Evolutionary conservation across 768 basidiomycete species (phyloP).

Genomic region (Lactarius hengduanensis): DNA sequence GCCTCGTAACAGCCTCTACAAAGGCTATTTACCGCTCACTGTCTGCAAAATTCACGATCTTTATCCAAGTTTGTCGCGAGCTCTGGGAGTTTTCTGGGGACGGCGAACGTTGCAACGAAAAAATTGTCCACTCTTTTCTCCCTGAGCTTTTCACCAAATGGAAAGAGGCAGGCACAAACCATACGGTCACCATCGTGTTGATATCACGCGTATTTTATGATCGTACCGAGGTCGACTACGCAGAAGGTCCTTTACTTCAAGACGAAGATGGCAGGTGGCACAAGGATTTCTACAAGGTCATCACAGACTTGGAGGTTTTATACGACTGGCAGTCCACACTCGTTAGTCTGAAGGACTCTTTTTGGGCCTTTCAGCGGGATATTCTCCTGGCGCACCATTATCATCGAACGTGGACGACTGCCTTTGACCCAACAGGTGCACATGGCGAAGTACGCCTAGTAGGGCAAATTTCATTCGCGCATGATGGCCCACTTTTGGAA

Average conservation of each 20-base stretch:
- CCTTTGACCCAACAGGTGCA: conserved; percentile 37
- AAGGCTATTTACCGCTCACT: conserved; percentile 88
- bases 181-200: conserved; percentile 91
- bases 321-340: conserved; percentile 87
- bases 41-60: conserved; percentile 89
- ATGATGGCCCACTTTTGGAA: conserved; percentile 94
- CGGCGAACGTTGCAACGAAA: conserved; percentile 94
- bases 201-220: conserved; percentile 93
- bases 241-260: conserved; percentile 73
- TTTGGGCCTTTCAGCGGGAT: conserved; percentile 89
- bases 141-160: conserved; percentile 85
- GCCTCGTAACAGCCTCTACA: conserved; percentile 75
- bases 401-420: conserved; percentile 56
- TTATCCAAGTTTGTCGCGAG: conserved; percentile 95
- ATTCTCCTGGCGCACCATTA: conserved; percentile 89
- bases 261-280: conserved; percentile 81
- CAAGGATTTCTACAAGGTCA: conserved; percentile 96
- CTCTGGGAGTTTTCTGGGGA: conserved; percentile 97
- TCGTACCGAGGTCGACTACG: conserved; percentile 71
- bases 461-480: conserved; percentile 79
- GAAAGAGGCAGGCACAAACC: conserved; percentile 82
- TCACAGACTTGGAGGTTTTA: conserved; percentile 87
- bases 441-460: conserved; percentile 63
- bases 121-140: conserved; percentile 96
- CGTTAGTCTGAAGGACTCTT: conserved; percentile 82